These are phyloP conservation scores for Pythium plurisporium DNA, from an alignment of 352 stramenopile genomes.

Conservation along the genomic window DNA sequence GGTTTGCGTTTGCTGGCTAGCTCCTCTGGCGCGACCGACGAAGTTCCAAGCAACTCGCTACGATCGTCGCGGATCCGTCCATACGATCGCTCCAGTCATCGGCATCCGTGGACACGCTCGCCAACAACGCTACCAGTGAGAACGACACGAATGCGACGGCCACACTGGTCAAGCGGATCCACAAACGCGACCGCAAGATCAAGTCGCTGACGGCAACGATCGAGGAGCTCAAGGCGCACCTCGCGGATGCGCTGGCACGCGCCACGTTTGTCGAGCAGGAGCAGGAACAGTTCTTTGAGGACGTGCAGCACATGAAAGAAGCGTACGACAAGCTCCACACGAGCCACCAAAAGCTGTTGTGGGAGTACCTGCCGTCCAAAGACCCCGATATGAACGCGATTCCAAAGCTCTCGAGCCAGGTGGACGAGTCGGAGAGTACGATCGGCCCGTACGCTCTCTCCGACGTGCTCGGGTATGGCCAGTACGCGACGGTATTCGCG, in stretches of 20 bases:
- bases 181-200: slow-evolving; percentile 53
- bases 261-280: slow-evolving; percentile 82
- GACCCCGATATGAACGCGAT: slow-evolving; percentile 57
- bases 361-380: slow-evolving; percentile 63
- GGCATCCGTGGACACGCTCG: background rate
- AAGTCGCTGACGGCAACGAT: slow-evolving; percentile 35
- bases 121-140: background rate
- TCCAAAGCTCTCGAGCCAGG: slow-evolving; percentile 32
- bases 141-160: background rate
- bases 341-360: slow-evolving; percentile 64
- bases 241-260: slow-evolving; percentile 44
- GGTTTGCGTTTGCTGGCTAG: background rate
- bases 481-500: slow-evolving; percentile 78
- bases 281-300: slow-evolving; percentile 77
- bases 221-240: slow-evolving; percentile 34
- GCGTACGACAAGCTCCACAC: slow-evolving; percentile 65
- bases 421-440: slow-evolving; percentile 44
- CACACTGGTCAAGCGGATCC: slow-evolving; percentile 18
- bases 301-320: slow-evolving; percentile 67
- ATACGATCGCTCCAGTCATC: background rate
- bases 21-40: slow-evolving; percentile 8
- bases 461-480: slow-evolving; percentile 73
- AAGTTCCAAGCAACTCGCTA: background rate
- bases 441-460: slow-evolving; percentile 71
- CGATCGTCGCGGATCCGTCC: background rate